Conservation (phyloP, 2,329 filamentous ascomycete species). For the Metarhizium anisopliae region DNA sequence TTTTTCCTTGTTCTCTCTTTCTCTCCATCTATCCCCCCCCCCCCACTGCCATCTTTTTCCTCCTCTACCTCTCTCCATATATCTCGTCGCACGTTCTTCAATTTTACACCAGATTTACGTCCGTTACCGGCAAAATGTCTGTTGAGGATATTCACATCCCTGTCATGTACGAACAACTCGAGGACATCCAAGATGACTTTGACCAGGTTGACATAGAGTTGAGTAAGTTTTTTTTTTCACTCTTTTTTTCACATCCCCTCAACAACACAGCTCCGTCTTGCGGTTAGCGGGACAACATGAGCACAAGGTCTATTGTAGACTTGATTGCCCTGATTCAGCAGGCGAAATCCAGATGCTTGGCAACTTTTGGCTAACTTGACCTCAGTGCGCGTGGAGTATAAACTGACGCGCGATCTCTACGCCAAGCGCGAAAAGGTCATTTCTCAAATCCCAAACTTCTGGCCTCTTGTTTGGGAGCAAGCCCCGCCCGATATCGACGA, state of each 20-base stretch:
- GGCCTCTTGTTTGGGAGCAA: conserved; percentile 87
- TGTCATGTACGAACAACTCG: conserved; percentile 67
- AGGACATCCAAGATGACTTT: conserved; percentile 74
- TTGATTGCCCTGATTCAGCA: too few species aligned
- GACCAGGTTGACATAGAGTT: conserved; percentile 75
- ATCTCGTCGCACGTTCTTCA: neutral
- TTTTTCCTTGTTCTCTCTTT: neutral
- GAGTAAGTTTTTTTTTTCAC: conserved; percentile 44
- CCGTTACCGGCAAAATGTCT: conserved; percentile 22
- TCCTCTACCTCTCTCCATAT: too few species aligned
- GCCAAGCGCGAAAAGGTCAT: conserved; percentile 64
- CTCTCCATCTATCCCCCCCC: neutral
- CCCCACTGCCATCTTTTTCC: too few species aligned
- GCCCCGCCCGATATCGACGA: conserved; percentile 79
- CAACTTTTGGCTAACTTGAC: neutral
- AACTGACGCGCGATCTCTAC: conserved; percentile 63
- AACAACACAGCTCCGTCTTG: neutral
- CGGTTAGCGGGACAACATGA: too few species aligned
- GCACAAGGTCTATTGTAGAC: too few species aligned
- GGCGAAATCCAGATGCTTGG: neutral
- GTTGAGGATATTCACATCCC: conserved; percentile 27
- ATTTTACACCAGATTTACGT: neutral
- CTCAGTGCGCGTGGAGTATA: conserved; percentile 64
- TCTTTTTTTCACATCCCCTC: neutral
- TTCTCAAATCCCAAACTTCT: conserved; percentile 75